Base-by-base conservation (phyloP, 73 alveolate species). In the Paramecium pentaurelia region DNA sequence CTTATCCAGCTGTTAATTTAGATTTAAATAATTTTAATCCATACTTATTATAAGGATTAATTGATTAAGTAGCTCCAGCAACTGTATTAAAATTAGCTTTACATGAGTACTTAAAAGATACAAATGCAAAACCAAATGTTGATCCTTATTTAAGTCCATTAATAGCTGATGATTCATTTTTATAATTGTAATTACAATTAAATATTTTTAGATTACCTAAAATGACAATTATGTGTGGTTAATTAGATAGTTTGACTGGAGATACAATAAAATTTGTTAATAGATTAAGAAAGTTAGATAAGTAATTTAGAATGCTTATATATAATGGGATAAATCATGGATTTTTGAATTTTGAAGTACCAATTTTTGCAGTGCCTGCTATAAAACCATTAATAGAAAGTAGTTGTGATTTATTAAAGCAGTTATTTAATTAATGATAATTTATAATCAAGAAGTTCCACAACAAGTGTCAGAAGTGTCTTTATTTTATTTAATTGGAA, bases 1-100 rank as follows among this genome's bases (percentile, higher is more conserved):
- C 96, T 34, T 96, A 96, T 93, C 99, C 99, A 30, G 99, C 99
- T 9, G 93, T 96, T 22, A 96, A 96, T 87, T 86, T 96, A 68
- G 93, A 71, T 64, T 92, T 92, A 20, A 86, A 84, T 28, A 92
- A 94, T 25, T 92, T 95, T 45, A 92, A 97, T 40, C 97, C 96
- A 36, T 94, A 96, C 58, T 87, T 94, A 88, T 54, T 96, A 60
- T 88, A 93, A 87, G 93, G 95, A 60, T 84, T 96, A 68, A 93
- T 92, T 83, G 99, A 96, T 60, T 95, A 94, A 25, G 71, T 96
- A 45, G 92, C 98, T 45, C 96, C 97, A 30, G 93, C 89, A 59
- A 93, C 96, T 42, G 95, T 97, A 80, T 96, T 98, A 71, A 77
- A 77, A 85, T 91, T 97, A 92, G 94, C 98, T 64, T 86, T 94